Conservation (phyloP, 768 basidiomycete species). For the Lentinula edodes region DNA sequence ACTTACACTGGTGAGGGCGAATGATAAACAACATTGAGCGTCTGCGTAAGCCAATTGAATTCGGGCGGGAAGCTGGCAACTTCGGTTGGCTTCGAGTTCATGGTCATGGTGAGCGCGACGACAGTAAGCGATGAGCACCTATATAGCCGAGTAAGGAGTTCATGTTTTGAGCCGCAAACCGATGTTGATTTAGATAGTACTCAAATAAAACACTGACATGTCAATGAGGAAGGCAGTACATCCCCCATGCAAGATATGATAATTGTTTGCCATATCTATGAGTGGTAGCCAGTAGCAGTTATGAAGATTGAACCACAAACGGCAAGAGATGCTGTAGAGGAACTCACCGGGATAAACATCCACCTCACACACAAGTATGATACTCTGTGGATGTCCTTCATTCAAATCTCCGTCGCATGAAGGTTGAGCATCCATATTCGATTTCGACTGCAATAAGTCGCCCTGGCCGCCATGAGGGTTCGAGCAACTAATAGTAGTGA, state of each 20-base stretch:
- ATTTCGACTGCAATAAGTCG: no score
- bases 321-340: not conserved
- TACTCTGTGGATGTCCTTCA: not conserved
- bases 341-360: not conserved
- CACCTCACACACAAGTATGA: not conserved
- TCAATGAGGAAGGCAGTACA: constrained; percentile 1
- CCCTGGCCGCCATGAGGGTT: not conserved
- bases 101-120: not conserved
- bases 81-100: not conserved
- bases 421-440: no score
- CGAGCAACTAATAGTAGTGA: not conserved
- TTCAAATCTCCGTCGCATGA: no score
- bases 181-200: no score
- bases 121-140: not conserved
- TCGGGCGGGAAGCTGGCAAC: not conserved
- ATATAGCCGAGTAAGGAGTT: not conserved
- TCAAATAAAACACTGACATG: not conserved
- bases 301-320: not conserved
- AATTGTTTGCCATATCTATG: constrained; percentile 2
- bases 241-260: constrained; percentile 1
- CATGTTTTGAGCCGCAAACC: no score
- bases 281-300: not conserved
- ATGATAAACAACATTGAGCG: constrained; percentile 1
- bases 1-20: constrained; percentile 1
- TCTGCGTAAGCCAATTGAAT: not conserved